phyloP scores from a whole-genome alignment of 108 stramenopile genomes.

The Cyclostephanos invisitatus region DNA sequence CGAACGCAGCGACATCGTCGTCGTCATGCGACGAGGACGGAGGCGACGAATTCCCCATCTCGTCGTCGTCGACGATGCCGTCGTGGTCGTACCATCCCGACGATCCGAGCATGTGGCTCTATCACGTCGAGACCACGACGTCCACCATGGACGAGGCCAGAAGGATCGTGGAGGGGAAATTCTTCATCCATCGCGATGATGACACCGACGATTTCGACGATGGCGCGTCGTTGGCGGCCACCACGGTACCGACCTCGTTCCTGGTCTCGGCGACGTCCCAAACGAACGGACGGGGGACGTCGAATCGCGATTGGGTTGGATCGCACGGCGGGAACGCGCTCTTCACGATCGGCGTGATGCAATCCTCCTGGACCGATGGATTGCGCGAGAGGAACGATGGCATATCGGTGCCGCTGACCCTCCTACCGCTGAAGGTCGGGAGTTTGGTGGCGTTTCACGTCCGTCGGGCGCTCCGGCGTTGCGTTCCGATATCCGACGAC shows the following conservation, averaged over 20 bases:
- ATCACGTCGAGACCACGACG: constrained; percentile 47
- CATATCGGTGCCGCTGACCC: constrained; percentile 52
- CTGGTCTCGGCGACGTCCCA: constrained; percentile 45
- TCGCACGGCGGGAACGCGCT: constrained; percentile 42
- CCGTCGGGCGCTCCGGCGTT: constrained; percentile 21
- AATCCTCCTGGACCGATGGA: constrained; percentile 47
- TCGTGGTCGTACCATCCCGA: constrained; percentile 24
- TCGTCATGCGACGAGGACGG: background rate
- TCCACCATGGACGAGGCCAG: constrained; percentile 56
- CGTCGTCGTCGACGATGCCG: background rate
- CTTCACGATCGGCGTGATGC: constrained; percentile 49
- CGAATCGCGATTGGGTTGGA: constrained; percentile 47
- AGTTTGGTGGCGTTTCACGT: constrained; percentile 60
- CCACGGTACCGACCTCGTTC: constrained; percentile 32
- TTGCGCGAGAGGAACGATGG: constrained; percentile 36
- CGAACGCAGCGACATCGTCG: background rate
- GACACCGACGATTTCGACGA: background rate
- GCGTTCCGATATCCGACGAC: constrained; percentile 6
- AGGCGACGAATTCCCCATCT: background rate
- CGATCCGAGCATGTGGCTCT: constrained; percentile 44
- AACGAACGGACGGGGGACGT: constrained; percentile 47
- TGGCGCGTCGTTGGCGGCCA: background rate
- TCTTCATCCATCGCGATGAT: constrained; percentile 8
- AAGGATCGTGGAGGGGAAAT: constrained; percentile 36
- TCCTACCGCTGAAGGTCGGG: constrained; percentile 62